Evolutionary conservation across 1,284 basidiomycete genomes (phyloP), one percentile per base, ranked within the genome.

Genomic region (Ustilago loliicola): DNA sequence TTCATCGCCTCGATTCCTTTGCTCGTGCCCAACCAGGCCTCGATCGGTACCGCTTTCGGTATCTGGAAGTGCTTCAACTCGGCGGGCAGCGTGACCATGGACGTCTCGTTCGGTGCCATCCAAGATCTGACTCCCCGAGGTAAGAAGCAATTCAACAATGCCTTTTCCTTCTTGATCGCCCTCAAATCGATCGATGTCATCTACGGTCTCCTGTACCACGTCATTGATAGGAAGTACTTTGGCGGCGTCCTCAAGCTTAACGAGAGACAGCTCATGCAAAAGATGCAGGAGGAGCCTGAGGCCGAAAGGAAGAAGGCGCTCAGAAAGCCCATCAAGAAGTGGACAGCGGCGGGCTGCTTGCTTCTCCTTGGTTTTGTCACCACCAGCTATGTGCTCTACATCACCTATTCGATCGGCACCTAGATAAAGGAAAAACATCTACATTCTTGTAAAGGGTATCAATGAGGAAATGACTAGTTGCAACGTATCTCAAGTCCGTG

Each of bases 31-130:
- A 79, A 85, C 32, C 87, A 88, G 56, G 66, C 77, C 8, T 80
- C 87, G 17, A 77, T 88, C n/a, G 88, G 88, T 2, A 87, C 87
- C 0, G 88, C 87, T 0, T 88, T 87, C 50, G 88, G 88, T 1
- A 77, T 88, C n/a, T 88, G 87, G 87, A 88, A 88, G 67, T 81
- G 87, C 4, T 79, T 81, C 66, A 83, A 83, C 62, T 86, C 85
- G 45, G 79, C 78, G 11, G 86, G 86, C 25, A 75, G 78, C 0
- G 82, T 85, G 15, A 85, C 87, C 36, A 80, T 88, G 59, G 87
- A 88, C 47, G 87, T 88, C 8, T 81, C 86, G 0, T 78, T 85
- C 0, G 88, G 88, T 15, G 83, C 86, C 11, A 87, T 88, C 47
- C 88, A 88, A 79, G 87, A 88, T 72, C 74, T 73, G 1, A 83